These are phyloP conservation scores for Parietaria judaica DNA, from an alignment of 306 rosid genomes.

Conservation along the genomic window DNA sequence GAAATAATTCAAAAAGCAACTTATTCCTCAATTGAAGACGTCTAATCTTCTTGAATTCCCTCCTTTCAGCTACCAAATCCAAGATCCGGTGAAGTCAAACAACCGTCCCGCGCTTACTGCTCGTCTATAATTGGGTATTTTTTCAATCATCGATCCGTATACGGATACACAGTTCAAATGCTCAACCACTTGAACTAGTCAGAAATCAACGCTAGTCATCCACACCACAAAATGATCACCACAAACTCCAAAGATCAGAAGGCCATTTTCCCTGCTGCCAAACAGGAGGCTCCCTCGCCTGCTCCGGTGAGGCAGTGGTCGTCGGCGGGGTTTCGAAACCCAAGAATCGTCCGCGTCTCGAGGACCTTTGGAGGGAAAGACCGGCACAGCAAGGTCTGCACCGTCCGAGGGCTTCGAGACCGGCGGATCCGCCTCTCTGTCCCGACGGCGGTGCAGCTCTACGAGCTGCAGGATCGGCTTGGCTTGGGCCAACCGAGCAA, in stretches of 20 bases:
- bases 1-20: no score
- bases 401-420: slow-evolving; percentile 74
- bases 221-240: not conserved
- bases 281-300: slow-evolving; percentile 16
- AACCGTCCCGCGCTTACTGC: no score
- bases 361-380: slow-evolving; percentile 88
- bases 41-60: no score
- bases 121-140: no score
- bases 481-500: slow-evolving; percentile 77
- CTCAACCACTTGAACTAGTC: not conserved
- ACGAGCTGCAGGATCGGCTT: slow-evolving; percentile 78
- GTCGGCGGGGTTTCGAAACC: slow-evolving; percentile 49
- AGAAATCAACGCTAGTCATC: not conserved
- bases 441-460: slow-evolving; percentile 71
- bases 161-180: no score
- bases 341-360: slow-evolving; percentile 77
- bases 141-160: no score
- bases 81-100: no score
- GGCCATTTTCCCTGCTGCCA: not conserved
- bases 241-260: slow-evolving; percentile 2
- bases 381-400: slow-evolving; percentile 89
- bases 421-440: slow-evolving; percentile 76
- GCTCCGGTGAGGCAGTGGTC: slow-evolving; percentile 63
- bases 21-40: no score
- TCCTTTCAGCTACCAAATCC: no score